Evolutionary conservation across 176 grass and related monocot species (phyloP), one percentile per base, ranked within the genome.

Genomic region (Elymus sibiricus): DNA sequence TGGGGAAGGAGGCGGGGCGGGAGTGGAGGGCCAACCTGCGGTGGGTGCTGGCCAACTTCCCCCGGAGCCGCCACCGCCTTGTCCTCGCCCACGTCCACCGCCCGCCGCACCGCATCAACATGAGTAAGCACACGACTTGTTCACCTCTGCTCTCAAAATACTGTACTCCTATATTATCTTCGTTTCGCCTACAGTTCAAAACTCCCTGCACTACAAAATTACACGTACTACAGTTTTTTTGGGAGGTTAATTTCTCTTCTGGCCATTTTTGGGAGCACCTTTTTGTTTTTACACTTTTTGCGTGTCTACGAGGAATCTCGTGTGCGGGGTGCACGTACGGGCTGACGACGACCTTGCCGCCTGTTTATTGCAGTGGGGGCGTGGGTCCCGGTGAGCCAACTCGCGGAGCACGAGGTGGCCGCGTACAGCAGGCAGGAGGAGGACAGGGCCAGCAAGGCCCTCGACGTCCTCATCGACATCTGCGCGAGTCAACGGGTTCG

Each of bases 41-140:
- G 11, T 95, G 94, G 91, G 94, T 84, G 77, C 85, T 95, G 37
- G 90, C 74, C 62, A 90, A 73, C 73, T 66, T 91, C 21, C 22
- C 69, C 29, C 74, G 91, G 49, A 77, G 42, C 40, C 87, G 64
- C 77, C 21, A 24, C 22, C 60, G 83, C 81, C 56, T 91, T n/a
- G 87, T 96, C 6, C 81, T 96, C 76, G n/a, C 65, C 49, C 94
- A 96, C 86, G 78, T 96, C 58, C 94, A 86, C 74, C 91, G 89
- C 32, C 88, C 89, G 31, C 58, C 91, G 24, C 74, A 86, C 3
- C 85, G 86, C 49, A 53, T 53, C 16, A 53, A 53, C 49, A 53
- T 53, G 49, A 53, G 49, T 53, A 53, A 53, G 49, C 49, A 19
- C 0, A 51, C 46, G 5, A 51, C 53, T 3, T 22, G 2, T 22